Evolutionary conservation across 108 stramenopile genomes (phyloP).

Genomic region (Cylindrotheca closterium): DNA sequence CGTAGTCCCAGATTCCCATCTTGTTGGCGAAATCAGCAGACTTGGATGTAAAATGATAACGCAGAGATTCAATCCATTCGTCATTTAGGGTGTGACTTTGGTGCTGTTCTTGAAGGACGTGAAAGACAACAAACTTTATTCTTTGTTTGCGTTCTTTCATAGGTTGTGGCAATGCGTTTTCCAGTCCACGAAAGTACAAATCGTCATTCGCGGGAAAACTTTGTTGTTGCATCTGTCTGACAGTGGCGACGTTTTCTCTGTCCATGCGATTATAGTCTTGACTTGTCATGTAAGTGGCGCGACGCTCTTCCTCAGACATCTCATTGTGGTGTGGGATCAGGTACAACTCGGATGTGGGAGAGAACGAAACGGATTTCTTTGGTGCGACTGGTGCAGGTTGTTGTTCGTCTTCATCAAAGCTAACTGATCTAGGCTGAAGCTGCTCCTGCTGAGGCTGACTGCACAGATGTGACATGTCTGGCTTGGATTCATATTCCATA

Average conservation of each 20-base stretch:
- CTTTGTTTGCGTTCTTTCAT: neutral
- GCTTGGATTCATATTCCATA: no score
- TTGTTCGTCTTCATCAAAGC: no score
- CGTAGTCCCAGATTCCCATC: conserved; percentile 1
- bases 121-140: neutral
- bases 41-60: neutral
- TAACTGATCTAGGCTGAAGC: no score
- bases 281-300: conserved; percentile 1
- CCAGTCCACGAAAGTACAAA: conserved; percentile 6
- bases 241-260: neutral
- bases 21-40: neutral
- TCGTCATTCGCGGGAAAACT: neutral
- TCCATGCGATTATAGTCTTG: conserved; percentile 4
- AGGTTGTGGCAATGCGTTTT: neutral
- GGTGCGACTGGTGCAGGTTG: neutral
- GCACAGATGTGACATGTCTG: no score
- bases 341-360: neutral
- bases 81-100: neutral
- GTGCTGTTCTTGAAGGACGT: neutral
- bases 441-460: no score
- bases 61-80: neutral
- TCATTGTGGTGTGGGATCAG: neutral
- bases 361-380: neutral
- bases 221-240: neutral
- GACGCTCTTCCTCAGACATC: neutral